A percentile compares a stretch with the other conserved stretches of the same genome.
These are phyloP conservation scores for Fonsecaea pedrosoi DNA, from an alignment of 2,329 filamentous ascomycete genomes.

Conservation along the genomic window DNA sequence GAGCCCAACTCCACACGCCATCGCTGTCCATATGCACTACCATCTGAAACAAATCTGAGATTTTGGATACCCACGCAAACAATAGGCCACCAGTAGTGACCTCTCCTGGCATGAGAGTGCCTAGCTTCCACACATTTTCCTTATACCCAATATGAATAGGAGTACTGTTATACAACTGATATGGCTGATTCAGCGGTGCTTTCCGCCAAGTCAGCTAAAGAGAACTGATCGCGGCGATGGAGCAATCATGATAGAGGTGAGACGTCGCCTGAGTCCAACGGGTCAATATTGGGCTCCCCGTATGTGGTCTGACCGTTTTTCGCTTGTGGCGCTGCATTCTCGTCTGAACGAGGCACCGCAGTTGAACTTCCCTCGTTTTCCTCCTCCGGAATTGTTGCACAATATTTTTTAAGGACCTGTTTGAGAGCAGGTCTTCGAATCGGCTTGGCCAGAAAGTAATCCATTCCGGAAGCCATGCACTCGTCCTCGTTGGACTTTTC, in stretches of 20 bases:
- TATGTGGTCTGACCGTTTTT: conserved; percentile 6
- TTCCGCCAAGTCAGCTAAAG: not conserved
- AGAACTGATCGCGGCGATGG: not conserved
- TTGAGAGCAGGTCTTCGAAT: conserved; percentile 86
- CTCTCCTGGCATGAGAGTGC: not conserved
- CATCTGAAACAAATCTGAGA: not conserved
- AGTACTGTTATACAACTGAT: conserved; percentile 4
- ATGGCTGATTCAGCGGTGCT: not conserved
- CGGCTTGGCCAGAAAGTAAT: conserved; percentile 79
- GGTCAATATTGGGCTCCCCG: conserved; percentile 14
- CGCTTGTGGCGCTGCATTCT: not conserved
- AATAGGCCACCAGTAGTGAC: conserved; percentile 2
- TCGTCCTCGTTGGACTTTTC: conserved; percentile 89
- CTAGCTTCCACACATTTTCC: not conserved
- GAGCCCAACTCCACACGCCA: conserved; percentile 21
- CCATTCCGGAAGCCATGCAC: conserved; percentile 88
- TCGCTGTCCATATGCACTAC: conserved; percentile 19
- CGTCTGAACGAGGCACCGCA: conserved; percentile 20
- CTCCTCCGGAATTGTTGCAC: conserved; percentile 80
- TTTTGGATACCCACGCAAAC: not conserved
- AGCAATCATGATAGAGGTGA: conserved; percentile 33
- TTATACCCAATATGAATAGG: not conserved
- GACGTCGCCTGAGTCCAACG: conserved; percentile 25
- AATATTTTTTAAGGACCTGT: conserved; percentile 80
- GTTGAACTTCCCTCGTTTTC: conserved; percentile 48